A percentile compares a stretch with the other conserved stretches of the same genome.
phyloP scores from a whole-genome alignment of 495 filamentous ascomycete species.

The Halenospora varia region DNA sequence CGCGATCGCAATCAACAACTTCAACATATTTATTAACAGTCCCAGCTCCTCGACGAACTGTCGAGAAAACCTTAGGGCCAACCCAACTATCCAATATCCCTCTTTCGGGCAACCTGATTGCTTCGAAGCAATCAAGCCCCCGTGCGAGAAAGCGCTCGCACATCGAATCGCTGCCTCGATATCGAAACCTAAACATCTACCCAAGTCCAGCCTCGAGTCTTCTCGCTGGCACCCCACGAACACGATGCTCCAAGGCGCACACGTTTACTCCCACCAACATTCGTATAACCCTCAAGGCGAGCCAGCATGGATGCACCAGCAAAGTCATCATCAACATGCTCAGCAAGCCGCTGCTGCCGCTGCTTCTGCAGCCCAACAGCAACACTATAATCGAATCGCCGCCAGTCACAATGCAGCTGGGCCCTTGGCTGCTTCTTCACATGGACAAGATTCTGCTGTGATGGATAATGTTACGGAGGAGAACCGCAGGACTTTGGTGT shows the following conservation, averaged over 20 bases:
- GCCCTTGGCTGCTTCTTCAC: slow-evolving; percentile 12
- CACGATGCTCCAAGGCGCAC: slow-evolving; percentile 22
- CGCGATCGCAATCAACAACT: neutral
- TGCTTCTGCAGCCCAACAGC: slow-evolving; percentile 65
- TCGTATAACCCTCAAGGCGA: slow-evolving; percentile 70
- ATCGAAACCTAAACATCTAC: neutral
- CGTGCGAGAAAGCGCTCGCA: neutral
- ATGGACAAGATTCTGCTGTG: slow-evolving; percentile 29
- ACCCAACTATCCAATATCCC: neutral
- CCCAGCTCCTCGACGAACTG: neutral
- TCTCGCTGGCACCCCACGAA: neutral
- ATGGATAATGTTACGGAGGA: slow-evolving; percentile 79
- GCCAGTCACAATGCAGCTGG: slow-evolving; percentile 49
- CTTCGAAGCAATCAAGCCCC: slow-evolving; percentile 1
- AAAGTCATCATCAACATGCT: slow-evolving; percentile 60
- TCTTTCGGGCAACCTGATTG: slow-evolving; percentile 3
- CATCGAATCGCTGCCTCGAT: neutral
- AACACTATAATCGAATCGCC: slow-evolving; percentile 75
- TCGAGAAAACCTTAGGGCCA: neutral
- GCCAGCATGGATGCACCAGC: slow-evolving; percentile 73
- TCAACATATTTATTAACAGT: neutral
- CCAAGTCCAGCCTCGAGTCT: slow-evolving; percentile 1
- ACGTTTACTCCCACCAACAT: slow-evolving; percentile 75
- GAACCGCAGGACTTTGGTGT: slow-evolving; percentile 84
- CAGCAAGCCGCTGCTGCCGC: slow-evolving; percentile 60